Percentiles rank a stretch among this genome's conserved stretches.
These are phyloP conservation scores for Filobasidium wieringae DNA, from an alignment of 768 basidiomycete genomes.

Conservation along the genomic window DNA sequence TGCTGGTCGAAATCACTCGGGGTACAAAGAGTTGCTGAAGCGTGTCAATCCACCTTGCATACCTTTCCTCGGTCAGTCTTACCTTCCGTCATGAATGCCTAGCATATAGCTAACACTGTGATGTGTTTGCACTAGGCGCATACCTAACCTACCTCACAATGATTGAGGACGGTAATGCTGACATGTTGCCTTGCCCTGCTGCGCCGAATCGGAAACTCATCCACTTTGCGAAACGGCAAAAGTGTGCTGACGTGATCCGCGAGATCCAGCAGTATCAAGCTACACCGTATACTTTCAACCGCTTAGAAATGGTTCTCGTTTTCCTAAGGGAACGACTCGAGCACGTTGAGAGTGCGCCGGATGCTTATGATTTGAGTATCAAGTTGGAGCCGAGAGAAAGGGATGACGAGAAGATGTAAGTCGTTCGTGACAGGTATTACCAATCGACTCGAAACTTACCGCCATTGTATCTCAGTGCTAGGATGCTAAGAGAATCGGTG, in stretches of 20 bases:
- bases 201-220: conserved; percentile 44
- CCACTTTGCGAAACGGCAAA: conserved; percentile 91
- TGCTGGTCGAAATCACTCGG: conserved; percentile 85
- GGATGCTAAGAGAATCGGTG: conserved; percentile 10
- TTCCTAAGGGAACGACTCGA: conserved; percentile 71
- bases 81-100: background rate
- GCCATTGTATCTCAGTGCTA: background rate
- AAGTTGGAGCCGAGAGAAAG: conserved; percentile 85
- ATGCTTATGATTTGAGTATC: conserved; percentile 64
- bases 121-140: conserved; percentile 50
- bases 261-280: conserved; percentile 96
- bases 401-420: conserved; percentile 84
- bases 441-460: background rate
- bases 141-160: conserved; percentile 95
- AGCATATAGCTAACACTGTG: background rate
- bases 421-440: background rate
- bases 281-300: conserved; percentile 71
- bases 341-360: conserved; percentile 44
- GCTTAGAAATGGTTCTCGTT: conserved; percentile 53
- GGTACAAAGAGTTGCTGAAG: conserved; percentile 73
- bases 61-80: conserved; percentile 73
- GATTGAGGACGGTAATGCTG: conserved; percentile 90
- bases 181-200: conserved; percentile 46
- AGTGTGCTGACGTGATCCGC: conserved; percentile 88
- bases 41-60: conserved; percentile 83